phyloP scores from a whole-genome alignment of 257 asterid genomes.

The Cynanchum wilfordii region DNA sequence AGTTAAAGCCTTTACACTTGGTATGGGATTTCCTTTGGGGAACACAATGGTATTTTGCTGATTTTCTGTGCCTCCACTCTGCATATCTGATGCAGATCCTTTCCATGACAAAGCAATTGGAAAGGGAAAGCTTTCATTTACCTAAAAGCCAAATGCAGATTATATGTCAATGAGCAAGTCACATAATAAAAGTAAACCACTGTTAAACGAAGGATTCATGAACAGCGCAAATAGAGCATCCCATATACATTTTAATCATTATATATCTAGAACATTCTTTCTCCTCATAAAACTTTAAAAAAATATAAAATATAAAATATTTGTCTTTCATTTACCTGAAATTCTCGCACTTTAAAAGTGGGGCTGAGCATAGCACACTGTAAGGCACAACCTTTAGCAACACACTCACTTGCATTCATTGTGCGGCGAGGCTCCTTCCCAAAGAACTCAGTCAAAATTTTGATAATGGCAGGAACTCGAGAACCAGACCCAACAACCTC shows the following conservation, averaged over 20 bases:
- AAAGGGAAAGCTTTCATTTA: conserved; percentile 70
- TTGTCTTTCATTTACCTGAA: background rate
- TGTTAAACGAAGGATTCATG: no score
- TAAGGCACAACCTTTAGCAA: conserved; percentile 85
- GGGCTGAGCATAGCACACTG: conserved; percentile 93
- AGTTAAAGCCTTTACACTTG: conserved; percentile 88
- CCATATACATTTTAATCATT: background rate
- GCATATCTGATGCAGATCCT: conserved; percentile 55
- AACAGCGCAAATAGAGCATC: background rate
- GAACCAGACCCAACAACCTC: conserved; percentile 97
- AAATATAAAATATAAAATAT: no score
- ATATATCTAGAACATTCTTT: background rate
- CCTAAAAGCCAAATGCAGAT: conserved; percentile 44
- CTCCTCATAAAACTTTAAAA: background rate
- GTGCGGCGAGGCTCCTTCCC: conserved; percentile 93
- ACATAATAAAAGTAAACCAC: background rate
- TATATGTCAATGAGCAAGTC: background rate
- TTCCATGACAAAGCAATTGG: conserved; percentile 81
- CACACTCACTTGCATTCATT: conserved; percentile 98
- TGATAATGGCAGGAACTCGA: conserved; percentile 81
- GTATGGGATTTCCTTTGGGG: conserved; percentile 83
- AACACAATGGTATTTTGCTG: conserved; percentile 74
- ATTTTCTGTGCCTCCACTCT: conserved; percentile 52
- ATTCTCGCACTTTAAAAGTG: conserved; percentile 82
- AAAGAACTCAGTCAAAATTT: conserved; percentile 80